Percentiles rank a stretch among this genome's conserved stretches.
Conservation (phyloP, 202 grass and related monocot genomes). For the Zoysia matrella region DNA sequence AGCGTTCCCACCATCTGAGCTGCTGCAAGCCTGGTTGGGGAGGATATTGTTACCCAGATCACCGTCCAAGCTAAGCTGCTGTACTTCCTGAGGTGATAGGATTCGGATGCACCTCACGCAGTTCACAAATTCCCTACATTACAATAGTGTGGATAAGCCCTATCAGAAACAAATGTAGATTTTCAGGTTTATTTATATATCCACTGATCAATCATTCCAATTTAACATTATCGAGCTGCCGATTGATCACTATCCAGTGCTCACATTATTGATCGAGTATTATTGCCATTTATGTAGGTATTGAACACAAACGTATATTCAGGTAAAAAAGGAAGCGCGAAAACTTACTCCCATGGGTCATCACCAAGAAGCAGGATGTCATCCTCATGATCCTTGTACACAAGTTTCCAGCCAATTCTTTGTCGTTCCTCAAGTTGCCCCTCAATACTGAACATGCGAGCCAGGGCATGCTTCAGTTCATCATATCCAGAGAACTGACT, state of each 20-base stretch:
- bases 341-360: not conserved
- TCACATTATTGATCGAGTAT: not conserved
- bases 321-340: conserved; percentile 19
- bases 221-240: conserved; percentile 1
- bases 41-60: conserved; percentile 66
- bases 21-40: conserved; percentile 82
- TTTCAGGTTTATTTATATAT: conserved; percentile 9
- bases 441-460: conserved; percentile 98
- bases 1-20: conserved; percentile 78
- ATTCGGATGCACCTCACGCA: conserved; percentile 92
- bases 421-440: conserved; percentile 94
- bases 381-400: conserved; percentile 65
- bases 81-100: conserved; percentile 93
- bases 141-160: not conserved
- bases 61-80: conserved; percentile 95
- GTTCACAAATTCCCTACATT: conserved; percentile 89
- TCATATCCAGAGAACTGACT: conserved; percentile 83
- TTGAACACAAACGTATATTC: not conserved
- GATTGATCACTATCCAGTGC: not conserved
- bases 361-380: too few relatives aligned
- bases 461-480: conserved; percentile 85
- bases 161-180: not conserved
- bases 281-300: not conserved
- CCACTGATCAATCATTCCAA: not conserved
- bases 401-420: conserved; percentile 97